These are phyloP conservation scores for Colletotrichum falcatum DNA, from an alignment of 2,329 filamentous ascomycete genomes.

Conservation along the genomic window DNA sequence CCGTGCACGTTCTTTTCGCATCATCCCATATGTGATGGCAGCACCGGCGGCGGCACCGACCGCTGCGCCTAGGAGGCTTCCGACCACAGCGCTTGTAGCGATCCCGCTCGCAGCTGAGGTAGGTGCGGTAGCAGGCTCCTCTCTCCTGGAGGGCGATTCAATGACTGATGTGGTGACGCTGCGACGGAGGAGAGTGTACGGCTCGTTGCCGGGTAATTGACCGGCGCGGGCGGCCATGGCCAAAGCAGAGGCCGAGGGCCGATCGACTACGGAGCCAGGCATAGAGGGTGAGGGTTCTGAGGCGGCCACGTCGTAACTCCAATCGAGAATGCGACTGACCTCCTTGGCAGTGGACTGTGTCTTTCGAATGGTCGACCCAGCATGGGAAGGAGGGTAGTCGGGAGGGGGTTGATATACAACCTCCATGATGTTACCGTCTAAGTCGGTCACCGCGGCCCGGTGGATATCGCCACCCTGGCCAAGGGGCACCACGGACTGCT, in stretches of 20 bases:
- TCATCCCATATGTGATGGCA: conserved; percentile 76
- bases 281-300: conserved; percentile 40
- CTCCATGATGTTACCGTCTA: conserved; percentile 88
- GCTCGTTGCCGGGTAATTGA: conserved; percentile 43
- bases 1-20: conserved; percentile 65
- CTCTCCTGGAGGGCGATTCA: conserved; percentile 42
- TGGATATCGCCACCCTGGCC: conserved; percentile 49
- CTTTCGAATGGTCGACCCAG: conserved; percentile 50
- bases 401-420: conserved; percentile 69
- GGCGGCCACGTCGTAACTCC: conserved; percentile 60
- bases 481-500: conserved; percentile 49
- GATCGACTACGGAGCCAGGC: conserved; percentile 1
- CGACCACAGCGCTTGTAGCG: conserved; percentile 73
- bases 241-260: conserved; percentile 34
- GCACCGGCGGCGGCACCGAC: conserved; percentile 77
- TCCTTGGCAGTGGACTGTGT: conserved; percentile 55
- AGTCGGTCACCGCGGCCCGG: conserved; percentile 74
- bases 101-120: conserved; percentile 46
- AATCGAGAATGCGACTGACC: conserved; percentile 59
- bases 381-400: conserved; percentile 51
- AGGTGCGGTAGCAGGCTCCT: conserved; percentile 44
- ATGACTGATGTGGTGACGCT: conserved; percentile 52
- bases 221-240: conserved; percentile 43
- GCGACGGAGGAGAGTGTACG: conserved; percentile 47
- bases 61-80: conserved; percentile 82